Evolutionary conservation across 148 eudicot species (phyloP), one percentile per base, ranked within the genome.

Genomic region (Diospyros lotus): DNA sequence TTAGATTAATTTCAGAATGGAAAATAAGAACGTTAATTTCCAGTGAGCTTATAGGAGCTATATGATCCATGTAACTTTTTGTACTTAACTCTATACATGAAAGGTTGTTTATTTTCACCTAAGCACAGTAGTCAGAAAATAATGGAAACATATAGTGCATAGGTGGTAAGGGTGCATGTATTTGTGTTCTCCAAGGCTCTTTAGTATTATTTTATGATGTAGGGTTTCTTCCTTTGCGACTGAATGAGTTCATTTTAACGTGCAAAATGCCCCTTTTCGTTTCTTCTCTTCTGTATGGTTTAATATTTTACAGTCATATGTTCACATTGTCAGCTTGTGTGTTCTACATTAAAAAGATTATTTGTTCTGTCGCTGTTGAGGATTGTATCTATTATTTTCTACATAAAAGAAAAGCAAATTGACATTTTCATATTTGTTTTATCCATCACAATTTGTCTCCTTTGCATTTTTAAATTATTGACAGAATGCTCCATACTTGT

Each of bases 401-500:
- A 40, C 12, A 18, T 41, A 58, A 18, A 9, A n/a, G 3, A 9
- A 55, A 15, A 9, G 4, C 52, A 48, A 8, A 18, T 50, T 58
- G 11, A 45, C 46, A 15, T 40, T 5, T 28, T 38, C 51, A 5
- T 41, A 39, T 12, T 28, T 7, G 1, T 41, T 72, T 46, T 44
- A 58, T 66, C 53, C 39, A 46, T 69, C 44, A 51, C 8, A 63
- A 12, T 44, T 13, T 77, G 41, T 60, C 4, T 46, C 48, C 9
- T 60, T 81, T n/a, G 40, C 64, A 43, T 50, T 58, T 51, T 72
- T 42, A 50, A 68, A 58, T 70, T 65, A 65, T 13, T 79, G 79
- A 68, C 88, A 95, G 97, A 95, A 89, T 90, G 89, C 97, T 58
- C 99, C 99, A 62, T 95, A 92, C 81, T 85, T 95, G 84, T 95